Base-by-base conservation (phyloP, 2,329 filamentous ascomycete species). In the Monascus ruber region DNA sequence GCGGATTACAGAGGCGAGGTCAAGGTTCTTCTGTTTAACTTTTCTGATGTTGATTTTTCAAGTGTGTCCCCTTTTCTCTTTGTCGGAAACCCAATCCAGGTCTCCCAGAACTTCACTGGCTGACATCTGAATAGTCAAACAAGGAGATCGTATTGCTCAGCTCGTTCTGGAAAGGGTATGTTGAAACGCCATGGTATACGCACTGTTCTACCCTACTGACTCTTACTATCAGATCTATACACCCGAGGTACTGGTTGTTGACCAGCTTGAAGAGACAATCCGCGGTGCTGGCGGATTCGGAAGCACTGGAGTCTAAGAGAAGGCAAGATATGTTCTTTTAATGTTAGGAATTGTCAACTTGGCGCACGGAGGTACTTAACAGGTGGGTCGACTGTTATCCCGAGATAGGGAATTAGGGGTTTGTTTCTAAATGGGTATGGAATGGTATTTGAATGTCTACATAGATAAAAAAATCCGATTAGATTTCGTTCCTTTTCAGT, bases 1-100 rank as follows among this genome's bases (percentile, higher is more conserved):
- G 88, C 89, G 28, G 91, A 98, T 65, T 98, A 98, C 70, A 77
- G 91, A 29, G 91, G 91, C 17, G 84, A 84, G 50, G 82, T 98
- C 54, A 94, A 93, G 71, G 83, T 98, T 25, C 73, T 98, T 49
- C 76, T 98, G 38, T 96, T 96, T 65, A 98, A 98, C 69, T 81
- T 94, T 63, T 75, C 74, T 37, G 87, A 94, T 37, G 66, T 68
- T 32, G 87, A 94, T 60, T 96, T 93, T 58, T 71, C 68, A 34
- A 46, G 59, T 62, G 51, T 26, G 47, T 34, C 35, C 31, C 31
- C 6, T 2, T 17, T 9, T 34, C 10, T n/a, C 17, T 34, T n/a
- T 2, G 6, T 7, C 10, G 17, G 6, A 7, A 24, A 34, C 2
- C 6, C 9, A 34, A n/a, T 17, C 2, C 24, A 7, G 7, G 17